phyloP scores from a whole-genome alignment of 495 filamentous ascomycete genomes.

The Hypoxylon cercidicola region DNA sequence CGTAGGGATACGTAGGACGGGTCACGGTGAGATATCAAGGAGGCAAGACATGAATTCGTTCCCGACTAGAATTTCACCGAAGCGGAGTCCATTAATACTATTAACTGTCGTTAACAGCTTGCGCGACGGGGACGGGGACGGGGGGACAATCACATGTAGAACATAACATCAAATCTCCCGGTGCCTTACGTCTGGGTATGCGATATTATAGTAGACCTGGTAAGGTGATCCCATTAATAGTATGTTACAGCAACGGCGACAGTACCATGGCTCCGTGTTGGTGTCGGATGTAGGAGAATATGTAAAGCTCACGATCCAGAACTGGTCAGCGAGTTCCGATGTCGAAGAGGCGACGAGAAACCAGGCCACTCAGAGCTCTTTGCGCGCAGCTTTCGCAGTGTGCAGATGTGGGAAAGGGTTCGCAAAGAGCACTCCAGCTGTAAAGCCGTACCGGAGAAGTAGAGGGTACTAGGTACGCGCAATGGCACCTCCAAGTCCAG shows the following conservation, averaged over 20 bases:
- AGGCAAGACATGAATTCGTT: constrained; percentile 11
- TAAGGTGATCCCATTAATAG: too few species aligned
- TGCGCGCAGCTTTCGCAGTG: not conserved
- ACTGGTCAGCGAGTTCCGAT: constrained; percentile 40
- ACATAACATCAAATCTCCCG: constrained; percentile 1
- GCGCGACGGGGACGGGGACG: not conserved
- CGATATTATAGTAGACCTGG: not conserved
- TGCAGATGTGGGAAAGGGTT: constrained; percentile 43
- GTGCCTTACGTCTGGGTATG: not conserved
- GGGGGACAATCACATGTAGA: constrained; percentile 11
- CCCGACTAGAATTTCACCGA: constrained; percentile 36
- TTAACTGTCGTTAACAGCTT: not conserved
- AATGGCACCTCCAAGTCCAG: constrained; percentile 24
- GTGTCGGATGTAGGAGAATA: constrained; percentile 3
- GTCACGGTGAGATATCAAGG: not conserved
- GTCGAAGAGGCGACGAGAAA: constrained; percentile 30
- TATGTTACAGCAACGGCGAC: too few species aligned
- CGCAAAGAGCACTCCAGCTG: constrained; percentile 14
- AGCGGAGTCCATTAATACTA: constrained; percentile 20
- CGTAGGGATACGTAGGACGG: not conserved
- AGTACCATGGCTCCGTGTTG: not conserved
- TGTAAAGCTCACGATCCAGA: constrained; percentile 17
- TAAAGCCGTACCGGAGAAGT: constrained; percentile 34
- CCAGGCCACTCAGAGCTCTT: constrained; percentile 21
- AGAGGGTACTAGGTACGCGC: constrained; percentile 37